These are phyloP conservation scores for Fusarium lateritium DNA, from an alignment of 2,329 filamentous ascomycete genomes.

Conservation along the genomic window DNA sequence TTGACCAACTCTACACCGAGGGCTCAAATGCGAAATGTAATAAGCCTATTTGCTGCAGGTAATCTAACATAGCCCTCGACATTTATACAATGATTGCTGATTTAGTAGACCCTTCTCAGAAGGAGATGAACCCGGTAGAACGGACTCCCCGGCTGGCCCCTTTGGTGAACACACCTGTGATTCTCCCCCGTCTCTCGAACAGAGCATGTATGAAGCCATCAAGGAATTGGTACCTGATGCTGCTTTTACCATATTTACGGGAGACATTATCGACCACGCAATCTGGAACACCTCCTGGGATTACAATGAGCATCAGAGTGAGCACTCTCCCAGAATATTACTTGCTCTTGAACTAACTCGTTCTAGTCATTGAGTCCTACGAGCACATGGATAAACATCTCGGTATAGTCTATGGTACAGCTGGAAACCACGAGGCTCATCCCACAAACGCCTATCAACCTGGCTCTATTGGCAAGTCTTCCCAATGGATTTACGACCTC, in stretches of 20 bases:
- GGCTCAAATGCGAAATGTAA: slow-evolving; percentile 69
- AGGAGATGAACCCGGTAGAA: slow-evolving; percentile 64
- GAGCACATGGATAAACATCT: slow-evolving; percentile 60
- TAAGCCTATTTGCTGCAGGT: slow-evolving; percentile 73
- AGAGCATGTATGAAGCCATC: slow-evolving; percentile 70
- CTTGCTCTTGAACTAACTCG: background rate
- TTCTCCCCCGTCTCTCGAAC: slow-evolving; percentile 64
- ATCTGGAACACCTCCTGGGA: slow-evolving; percentile 61
- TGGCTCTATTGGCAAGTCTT: slow-evolving; percentile 55
- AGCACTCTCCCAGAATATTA: slow-evolving; percentile 1
- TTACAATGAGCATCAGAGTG: slow-evolving; percentile 53
- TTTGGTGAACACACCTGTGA: slow-evolving; percentile 70
- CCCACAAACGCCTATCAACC: slow-evolving; percentile 68
- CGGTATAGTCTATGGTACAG: slow-evolving; percentile 65
- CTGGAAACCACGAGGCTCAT: slow-evolving; percentile 71
- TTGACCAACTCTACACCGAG: slow-evolving; percentile 68
- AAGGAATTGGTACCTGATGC: slow-evolving; percentile 61
- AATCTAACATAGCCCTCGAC: slow-evolving; percentile 12
- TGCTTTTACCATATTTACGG: slow-evolving; percentile 71
- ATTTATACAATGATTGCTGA: background rate
- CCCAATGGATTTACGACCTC: slow-evolving; percentile 68
- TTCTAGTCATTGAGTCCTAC: slow-evolving; percentile 62
- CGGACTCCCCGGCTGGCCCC: slow-evolving; percentile 63
- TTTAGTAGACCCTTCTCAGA: slow-evolving; percentile 60
- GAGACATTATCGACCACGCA: slow-evolving; percentile 70